Evolutionary conservation across 129 eudicot genomes (phyloP), one percentile per base, ranked within the genome.

Genomic region (Flaveria sonorensis): DNA sequence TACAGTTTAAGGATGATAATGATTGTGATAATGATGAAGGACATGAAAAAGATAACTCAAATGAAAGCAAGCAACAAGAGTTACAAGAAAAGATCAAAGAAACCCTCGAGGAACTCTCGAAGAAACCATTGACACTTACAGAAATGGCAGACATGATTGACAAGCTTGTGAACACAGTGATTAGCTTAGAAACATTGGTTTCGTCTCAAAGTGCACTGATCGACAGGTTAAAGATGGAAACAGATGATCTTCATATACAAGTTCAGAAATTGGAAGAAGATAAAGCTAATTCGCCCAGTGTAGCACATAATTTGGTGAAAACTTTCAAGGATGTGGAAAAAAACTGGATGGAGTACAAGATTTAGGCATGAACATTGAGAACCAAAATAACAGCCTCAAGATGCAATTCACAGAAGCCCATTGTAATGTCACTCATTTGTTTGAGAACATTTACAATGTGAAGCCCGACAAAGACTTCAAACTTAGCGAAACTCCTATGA

Each of bases 131-230:
- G 32, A 91, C 92, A 9, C 94, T 95, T 70, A 79, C 89, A 77
- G 89, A 91, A 81, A 66, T 91, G 88, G 99, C 88, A 0, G 96
- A 95, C 76, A 91, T 79, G 74, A 87, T 95, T 13, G 97, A 95
- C 52, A 85, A 91, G 85, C 94, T 95, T 24, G 99, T 86, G 48
- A 85, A 56, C 62, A 91, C 80, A 76, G 99, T 95, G 81, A 76
- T 95, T 51, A 81, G 70, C 71, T 73, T 95, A 20, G 97, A 95
- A 74, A 84, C 83, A 7, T 82, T 85, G 23, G 92, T 91, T 57
- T 86, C 96, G 3, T 87, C 94, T 0, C 97, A 95, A 72, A 85
- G 89, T n/a, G 92, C 80, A n/a, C 79, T 89, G 3, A 91, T 91
- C 18, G 84, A 89, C 51, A 87, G 88, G 18, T 79, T 91, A 74